Base-by-base conservation (phyloP, 148 eudicot species). In the Rhododendron ovatum region DNA sequence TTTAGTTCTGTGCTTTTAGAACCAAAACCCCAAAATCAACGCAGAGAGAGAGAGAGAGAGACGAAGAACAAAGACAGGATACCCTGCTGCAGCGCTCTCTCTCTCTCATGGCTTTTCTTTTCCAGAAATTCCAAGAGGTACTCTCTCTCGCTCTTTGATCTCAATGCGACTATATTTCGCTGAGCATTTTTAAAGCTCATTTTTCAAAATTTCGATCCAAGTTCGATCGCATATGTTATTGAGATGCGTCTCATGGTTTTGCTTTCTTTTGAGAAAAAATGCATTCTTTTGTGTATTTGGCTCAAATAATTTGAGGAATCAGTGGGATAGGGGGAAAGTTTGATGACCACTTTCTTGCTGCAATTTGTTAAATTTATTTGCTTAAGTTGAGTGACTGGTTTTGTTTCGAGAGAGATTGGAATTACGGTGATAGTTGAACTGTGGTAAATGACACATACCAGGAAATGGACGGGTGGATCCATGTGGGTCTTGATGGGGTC, bases 41-140 rank as follows among this genome's bases (percentile, higher is more conserved):
- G 5, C 1, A 61, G 1, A 5, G 9, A 61, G 9, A 55, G 67
- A 57, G n/a, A 15, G 65, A 18, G 69, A 61, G 26, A 61, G 67
- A 5, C 17, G 17, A 30, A 33, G 76, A 30, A 71, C 41, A 13
- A 30, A 71, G 18, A 71, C 20, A 30, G 41, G 41, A 71, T 33
- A 5, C 76, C 76, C 76, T 71, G 41, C 76, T 30, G 20, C 22
- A 71, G 41, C 37, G 57, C 12, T 9, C 11, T n/a, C 79, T 43
- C 53, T 9, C 10, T 47, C 79, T 79, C 93, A 94, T 71, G 76
- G 95, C 94, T 81, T 87, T 84, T 90, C 91, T 94, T 85, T 94
- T 94, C 87, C 90, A 88, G 65, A 94, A 91, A 91, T 93, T 94
- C 90, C 95, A 92, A 89, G 90, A 91, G 98, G 98, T 94, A 86